Evolutionary conservation across 768 basidiomycete genomes (phyloP).

Genomic region (Boletus bicolor): DNA sequence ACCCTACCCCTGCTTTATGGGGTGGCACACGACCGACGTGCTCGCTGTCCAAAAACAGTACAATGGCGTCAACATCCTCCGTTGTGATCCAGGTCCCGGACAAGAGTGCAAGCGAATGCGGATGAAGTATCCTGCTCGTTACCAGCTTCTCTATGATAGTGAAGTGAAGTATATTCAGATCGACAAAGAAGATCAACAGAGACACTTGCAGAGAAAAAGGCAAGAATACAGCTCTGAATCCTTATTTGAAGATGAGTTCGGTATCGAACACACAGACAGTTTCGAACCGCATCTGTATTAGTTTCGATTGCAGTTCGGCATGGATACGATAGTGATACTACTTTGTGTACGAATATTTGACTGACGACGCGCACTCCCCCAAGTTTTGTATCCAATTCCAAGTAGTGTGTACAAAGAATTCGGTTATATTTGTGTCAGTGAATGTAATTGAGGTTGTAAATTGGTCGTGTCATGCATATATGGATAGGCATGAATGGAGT

Average conservation of each 20-base stretch:
- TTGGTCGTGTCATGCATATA: no score
- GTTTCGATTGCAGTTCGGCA: neutral
- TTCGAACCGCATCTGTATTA: no score
- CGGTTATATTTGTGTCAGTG: neutral
- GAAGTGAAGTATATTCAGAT: neutral
- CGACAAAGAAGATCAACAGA: neutral
- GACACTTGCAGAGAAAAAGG: neutral
- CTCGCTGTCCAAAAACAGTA: neutral
- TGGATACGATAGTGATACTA: no score
- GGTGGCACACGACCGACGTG: slow-evolving; percentile 1
- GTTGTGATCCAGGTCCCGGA: neutral
- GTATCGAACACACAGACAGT: no score
- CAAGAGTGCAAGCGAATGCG: neutral
- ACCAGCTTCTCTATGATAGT: neutral
- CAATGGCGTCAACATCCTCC: neutral
- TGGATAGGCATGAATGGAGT: no score
- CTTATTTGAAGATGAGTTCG: neutral
- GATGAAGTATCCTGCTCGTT: neutral
- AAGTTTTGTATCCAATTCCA: no score
- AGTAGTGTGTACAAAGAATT: neutral
- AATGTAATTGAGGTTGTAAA: no score
- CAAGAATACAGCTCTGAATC: neutral
- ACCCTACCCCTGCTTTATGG: neutral
- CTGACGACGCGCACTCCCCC: no score
- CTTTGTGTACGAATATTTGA: no score